Evolutionary conservation across 371 early-diverging fungal genomes (phyloP).

Genomic region (Batrachochytrium dendrobatidis): DNA sequence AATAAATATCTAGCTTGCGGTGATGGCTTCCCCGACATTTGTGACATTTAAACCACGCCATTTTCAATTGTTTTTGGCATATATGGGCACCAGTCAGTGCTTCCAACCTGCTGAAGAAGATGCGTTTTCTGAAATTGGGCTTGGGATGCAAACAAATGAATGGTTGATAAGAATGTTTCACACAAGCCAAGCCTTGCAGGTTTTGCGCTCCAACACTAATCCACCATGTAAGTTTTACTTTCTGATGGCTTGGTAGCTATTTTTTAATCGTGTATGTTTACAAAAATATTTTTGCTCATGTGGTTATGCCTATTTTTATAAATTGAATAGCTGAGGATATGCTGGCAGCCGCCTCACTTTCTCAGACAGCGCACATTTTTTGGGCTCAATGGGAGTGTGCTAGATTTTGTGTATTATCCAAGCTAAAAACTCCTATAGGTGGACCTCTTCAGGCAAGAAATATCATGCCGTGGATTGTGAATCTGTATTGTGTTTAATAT

Average conservation of each 20-base stretch:
- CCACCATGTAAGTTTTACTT: background rate
- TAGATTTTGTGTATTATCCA: conserved; percentile 62
- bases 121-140: background rate
- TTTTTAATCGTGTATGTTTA: background rate
- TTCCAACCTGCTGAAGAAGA: conserved; percentile 10
- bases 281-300: background rate
- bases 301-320: background rate
- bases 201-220: background rate
- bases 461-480: conserved; percentile 15
- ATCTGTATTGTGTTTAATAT: background rate
- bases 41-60: conserved; percentile 30
- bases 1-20: conserved; percentile 6
- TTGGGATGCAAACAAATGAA: background rate
- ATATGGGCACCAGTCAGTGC: conserved; percentile 14
- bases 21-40: conserved; percentile 24
- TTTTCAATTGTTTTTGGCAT: conserved; percentile 19
- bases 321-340: background rate
- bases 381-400: conserved; percentile 77
- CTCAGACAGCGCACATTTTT: conserved; percentile 42
- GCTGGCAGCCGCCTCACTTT: conserved; percentile 7
- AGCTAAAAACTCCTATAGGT: conserved; percentile 70
- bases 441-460: conserved; percentile 66
- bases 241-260: background rate
- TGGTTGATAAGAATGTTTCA: conserved; percentile 23
- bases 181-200: conserved; percentile 21